A percentile compares a stretch with the other conserved stretches of the same genome.
phyloP scores from a whole-genome alignment of 805 yeast genomes.

The Metschnikowia peoriensis region DNA sequence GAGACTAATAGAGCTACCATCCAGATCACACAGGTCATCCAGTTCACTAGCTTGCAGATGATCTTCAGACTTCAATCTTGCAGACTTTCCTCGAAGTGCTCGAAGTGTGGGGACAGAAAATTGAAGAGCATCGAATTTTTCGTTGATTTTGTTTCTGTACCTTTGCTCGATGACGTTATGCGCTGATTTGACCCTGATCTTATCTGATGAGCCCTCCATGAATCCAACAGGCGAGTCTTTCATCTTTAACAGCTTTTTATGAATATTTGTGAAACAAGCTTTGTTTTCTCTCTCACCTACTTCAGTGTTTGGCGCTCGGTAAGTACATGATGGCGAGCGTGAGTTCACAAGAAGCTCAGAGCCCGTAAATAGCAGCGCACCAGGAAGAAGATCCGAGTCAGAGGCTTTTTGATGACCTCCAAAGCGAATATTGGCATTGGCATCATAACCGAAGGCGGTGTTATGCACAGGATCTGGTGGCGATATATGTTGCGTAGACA shows the following conservation, averaged over 20 bases:
- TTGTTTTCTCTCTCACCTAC: neutral
- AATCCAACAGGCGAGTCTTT: neutral
- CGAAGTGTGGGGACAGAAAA: constrained; percentile 40
- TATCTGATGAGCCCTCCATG: neutral
- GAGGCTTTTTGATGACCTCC: neutral
- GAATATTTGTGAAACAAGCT: neutral
- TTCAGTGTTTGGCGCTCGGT: neutral
- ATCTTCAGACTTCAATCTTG: constrained; percentile 12
- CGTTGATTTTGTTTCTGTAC: constrained; percentile 43
- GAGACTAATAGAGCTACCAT: constrained; percentile 48
- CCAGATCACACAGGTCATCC: constrained; percentile 8
- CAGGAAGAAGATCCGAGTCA: neutral
- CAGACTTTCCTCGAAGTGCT: constrained; percentile 23
- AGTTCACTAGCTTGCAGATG: constrained; percentile 10
- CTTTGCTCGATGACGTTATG: constrained; percentile 45
- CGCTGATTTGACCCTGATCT: constrained; percentile 31
- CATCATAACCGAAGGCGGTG: neutral
- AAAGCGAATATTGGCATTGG: neutral
- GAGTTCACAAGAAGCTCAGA: neutral
- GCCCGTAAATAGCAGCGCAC: neutral
- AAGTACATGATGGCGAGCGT: neutral
- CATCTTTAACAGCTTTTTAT: neutral
- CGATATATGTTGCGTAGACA: neutral
- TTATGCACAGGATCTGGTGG: neutral
- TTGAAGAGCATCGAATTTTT: constrained; percentile 39